Conservation (phyloP, 257 asterid species). For the Eucommia ulmoides region DNA sequence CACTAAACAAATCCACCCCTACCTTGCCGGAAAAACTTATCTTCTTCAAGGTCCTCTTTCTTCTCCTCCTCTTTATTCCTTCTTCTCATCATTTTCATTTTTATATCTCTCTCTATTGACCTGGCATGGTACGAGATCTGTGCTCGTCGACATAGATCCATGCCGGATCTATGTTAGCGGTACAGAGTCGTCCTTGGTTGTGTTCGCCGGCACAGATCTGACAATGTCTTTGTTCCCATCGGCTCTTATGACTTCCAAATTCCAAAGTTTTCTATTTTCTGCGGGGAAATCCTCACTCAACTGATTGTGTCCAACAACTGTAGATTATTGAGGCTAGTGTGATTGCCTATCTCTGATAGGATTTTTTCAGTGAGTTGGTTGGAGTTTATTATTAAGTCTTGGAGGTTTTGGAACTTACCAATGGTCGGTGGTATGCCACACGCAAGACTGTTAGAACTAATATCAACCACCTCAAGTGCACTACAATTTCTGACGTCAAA, state of each 20-base stretch:
- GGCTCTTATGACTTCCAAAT: not conserved
- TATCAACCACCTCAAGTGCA: not conserved
- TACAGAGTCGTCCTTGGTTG: too few species aligned
- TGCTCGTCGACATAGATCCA: too few species aligned
- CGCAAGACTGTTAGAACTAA: not conserved
- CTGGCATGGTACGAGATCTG: too few species aligned
- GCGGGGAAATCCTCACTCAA: not conserved
- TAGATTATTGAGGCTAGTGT: not conserved
- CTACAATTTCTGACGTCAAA: not conserved
- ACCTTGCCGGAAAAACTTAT: too few species aligned
- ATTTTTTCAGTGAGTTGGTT: not conserved
- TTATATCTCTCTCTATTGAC: too few species aligned
- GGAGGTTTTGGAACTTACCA: not conserved
- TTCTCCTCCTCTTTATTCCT: too few species aligned
- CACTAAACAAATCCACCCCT: too few species aligned
- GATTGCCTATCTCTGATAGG: not conserved
- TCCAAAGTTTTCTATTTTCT: not conserved
- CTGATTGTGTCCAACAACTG: not conserved
- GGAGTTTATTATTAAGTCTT: not conserved
- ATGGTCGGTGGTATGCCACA: not conserved
- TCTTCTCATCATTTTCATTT: too few species aligned
- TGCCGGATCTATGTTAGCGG: too few species aligned
- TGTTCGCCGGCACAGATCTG: too few species aligned
- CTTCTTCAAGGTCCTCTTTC: too few species aligned
- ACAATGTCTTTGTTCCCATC: not conserved